A percentile compares a stretch with the other conserved stretches of the same genome.
These are phyloP conservation scores for Alisma plantagoaquatica DNA, from an alignment of 106 monocot species.

Conservation along the genomic window DNA sequence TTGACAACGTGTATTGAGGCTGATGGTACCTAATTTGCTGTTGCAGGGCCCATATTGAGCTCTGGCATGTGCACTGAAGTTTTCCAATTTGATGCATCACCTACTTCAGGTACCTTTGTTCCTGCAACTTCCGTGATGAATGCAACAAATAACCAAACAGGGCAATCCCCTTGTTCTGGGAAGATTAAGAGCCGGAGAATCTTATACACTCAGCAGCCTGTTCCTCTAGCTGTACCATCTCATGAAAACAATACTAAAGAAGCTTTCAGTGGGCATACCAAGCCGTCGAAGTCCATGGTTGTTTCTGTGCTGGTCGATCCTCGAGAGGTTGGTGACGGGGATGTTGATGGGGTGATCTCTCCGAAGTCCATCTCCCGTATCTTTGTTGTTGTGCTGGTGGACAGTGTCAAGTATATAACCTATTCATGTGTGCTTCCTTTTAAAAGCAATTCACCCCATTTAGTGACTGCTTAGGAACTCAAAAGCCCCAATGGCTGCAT, in stretches of 20 bases:
- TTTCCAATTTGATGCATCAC: conserved; percentile 57
- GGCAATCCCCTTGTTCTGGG: conserved; percentile 2
- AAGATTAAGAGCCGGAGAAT: conserved; percentile 51
- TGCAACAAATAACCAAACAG: conserved; percentile 19
- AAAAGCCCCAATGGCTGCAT: too few species aligned
- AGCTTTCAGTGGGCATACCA: too few species aligned
- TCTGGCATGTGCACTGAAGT: conserved; percentile 91
- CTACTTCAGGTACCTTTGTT: conserved; percentile 28
- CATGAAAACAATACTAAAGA: too few species aligned
- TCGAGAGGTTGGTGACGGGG: conserved; percentile 45
- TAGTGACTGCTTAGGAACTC: conserved; percentile 29
- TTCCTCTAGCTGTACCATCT: conserved; percentile 12
- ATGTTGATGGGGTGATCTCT: conserved; percentile 37
- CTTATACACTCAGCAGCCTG: conserved; percentile 29
- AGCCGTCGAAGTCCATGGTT: conserved; percentile 27
- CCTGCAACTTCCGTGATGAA: conserved; percentile 34
- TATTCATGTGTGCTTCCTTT: conserved; percentile 19
- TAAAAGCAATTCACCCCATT: conserved; percentile 20
- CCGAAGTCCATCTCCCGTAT: conserved; percentile 48
- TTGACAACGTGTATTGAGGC: too few species aligned
- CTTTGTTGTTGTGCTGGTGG: conserved; percentile 19
- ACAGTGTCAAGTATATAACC: conserved; percentile 17
- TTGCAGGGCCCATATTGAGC: conserved; percentile 58
- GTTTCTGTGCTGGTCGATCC: conserved; percentile 77
- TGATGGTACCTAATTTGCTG: too few species aligned